These are phyloP conservation scores for Paraphaeosphaeria sporulosa DNA, from an alignment of 2,329 filamentous ascomycete genomes.

Conservation along the genomic window DNA sequence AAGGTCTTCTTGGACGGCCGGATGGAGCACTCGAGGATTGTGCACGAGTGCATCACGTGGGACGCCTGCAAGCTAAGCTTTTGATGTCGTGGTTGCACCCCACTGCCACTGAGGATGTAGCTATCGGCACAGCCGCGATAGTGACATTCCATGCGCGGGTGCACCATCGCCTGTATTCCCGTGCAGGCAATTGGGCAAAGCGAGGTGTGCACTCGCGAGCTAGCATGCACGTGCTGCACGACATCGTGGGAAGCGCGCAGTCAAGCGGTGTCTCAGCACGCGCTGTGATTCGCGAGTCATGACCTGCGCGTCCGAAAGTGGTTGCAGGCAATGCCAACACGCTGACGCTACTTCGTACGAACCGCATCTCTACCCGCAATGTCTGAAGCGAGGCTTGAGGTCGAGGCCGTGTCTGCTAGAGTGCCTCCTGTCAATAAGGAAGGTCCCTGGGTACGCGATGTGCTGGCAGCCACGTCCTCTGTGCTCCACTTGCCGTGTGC, in stretches of 20 bases:
- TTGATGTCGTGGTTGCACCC: background rate
- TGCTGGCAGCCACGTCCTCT: constrained; percentile 8
- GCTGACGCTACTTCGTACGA: background rate
- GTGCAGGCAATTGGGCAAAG: background rate
- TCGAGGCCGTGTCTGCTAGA: too few species aligned
- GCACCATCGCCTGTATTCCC: too few species aligned
- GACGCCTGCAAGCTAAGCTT: background rate
- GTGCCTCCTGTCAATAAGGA: too few species aligned
- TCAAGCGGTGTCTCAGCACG: background rate
- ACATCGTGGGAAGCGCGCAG: background rate
- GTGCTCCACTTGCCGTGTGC: constrained; percentile 1
- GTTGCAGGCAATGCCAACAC: background rate
- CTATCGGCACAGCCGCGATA: background rate
- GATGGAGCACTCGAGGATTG: too few species aligned
- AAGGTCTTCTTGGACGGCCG: too few species aligned
- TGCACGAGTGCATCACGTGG: too few species aligned
- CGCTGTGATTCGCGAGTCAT: background rate
- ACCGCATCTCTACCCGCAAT: too few species aligned
- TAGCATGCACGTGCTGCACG: too few species aligned
- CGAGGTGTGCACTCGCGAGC: background rate
- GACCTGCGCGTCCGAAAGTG: background rate
- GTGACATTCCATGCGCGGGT: too few species aligned
- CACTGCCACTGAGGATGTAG: too few species aligned
- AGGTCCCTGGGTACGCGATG: background rate
- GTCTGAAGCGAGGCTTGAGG: background rate